These are phyloP conservation scores for Chaetomiaceae sp. DNA, from an alignment of 2,329 filamentous ascomycete species.

Conservation along the genomic window DNA sequence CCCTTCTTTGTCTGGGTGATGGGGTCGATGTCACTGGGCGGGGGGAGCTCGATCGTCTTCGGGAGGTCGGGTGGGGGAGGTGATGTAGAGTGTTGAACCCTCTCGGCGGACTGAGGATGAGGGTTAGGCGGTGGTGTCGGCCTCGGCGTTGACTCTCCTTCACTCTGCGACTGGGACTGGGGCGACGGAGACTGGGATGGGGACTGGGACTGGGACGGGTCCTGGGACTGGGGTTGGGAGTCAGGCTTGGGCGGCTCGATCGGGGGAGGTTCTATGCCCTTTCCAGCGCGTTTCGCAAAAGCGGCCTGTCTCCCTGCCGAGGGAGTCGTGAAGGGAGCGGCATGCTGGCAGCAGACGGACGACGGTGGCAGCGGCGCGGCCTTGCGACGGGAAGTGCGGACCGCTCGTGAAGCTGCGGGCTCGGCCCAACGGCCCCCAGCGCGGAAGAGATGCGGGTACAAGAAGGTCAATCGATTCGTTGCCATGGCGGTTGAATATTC, in stretches of 20 bases:
- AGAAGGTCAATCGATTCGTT: constrained; percentile 57
- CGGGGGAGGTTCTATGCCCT: constrained; percentile 52
- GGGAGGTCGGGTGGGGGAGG: constrained; percentile 23
- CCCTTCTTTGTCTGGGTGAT: constrained; percentile 34
- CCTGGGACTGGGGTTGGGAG: too few species aligned
- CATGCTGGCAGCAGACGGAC: constrained; percentile 19
- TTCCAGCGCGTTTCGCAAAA: constrained; percentile 55
- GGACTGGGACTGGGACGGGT: too few species aligned
- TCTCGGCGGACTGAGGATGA: neutral
- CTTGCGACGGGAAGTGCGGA: constrained; percentile 19
- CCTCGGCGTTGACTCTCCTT: neutral
- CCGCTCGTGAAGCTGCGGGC: constrained; percentile 35
- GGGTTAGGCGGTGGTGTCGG: constrained; percentile 14
- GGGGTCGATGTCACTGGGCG: constrained; percentile 21
- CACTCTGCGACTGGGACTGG: neutral
- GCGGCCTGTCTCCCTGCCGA: constrained; percentile 36
- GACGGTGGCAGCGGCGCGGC: constrained; percentile 21
- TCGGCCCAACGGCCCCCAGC: constrained; percentile 35
- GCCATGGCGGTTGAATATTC: constrained; percentile 65
- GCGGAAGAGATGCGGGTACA: constrained; percentile 64
- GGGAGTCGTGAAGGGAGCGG: constrained; percentile 36
- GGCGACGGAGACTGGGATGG: too few species aligned
- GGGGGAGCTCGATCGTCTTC: constrained; percentile 20
- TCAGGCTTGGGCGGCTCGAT: constrained; percentile 16
- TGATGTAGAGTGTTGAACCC: neutral